Conservation (phyloP, 208 protist genomes). For the Zelonia costaricensis region DNA sequence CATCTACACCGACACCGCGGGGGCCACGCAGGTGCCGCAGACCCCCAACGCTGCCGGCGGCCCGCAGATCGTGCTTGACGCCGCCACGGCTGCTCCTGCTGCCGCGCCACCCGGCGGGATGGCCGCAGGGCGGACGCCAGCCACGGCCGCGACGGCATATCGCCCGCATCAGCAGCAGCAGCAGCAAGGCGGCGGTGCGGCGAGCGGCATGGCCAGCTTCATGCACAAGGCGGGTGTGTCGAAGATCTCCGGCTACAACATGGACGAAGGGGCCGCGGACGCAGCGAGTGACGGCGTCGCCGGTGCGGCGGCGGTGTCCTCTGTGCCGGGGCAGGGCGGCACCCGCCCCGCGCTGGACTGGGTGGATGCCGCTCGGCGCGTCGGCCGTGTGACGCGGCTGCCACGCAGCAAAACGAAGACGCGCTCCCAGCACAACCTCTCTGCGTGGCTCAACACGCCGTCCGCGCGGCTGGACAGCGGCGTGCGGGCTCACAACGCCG, state of each 20-base stretch:
- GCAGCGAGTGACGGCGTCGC: not conserved
- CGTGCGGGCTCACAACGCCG: too few relatives aligned
- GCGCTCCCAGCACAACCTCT: conserved; percentile 55
- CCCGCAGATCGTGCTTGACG: conserved; percentile 17
- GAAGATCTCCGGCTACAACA: conserved; percentile 55
- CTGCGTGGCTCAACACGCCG: conserved; percentile 80
- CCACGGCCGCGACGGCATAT: too few relatives aligned
- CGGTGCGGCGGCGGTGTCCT: not conserved
- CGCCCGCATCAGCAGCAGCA: too few relatives aligned
- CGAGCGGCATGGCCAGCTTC: conserved; percentile 32
- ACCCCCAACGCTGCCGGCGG: not conserved
- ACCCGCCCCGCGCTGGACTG: conserved; percentile 41
- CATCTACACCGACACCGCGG: conserved; percentile 14
- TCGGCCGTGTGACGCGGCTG: conserved; percentile 54
- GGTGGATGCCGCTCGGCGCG: conserved; percentile 55
- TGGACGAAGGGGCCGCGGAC: conserved; percentile 12
- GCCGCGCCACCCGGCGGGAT: not conserved
- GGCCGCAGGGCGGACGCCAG: not conserved
- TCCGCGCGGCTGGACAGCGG: conserved; percentile 22
- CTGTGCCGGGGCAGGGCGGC: not conserved
- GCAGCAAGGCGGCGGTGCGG: too few relatives aligned
- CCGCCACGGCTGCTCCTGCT: conserved; percentile 7
- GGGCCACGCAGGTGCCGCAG: conserved; percentile 1
- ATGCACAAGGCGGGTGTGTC: conserved; percentile 47
- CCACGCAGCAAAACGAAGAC: conserved; percentile 43